Evolutionary conservation across 257 asterid species (phyloP).

Genomic region (Gardenia jasminoides): DNA sequence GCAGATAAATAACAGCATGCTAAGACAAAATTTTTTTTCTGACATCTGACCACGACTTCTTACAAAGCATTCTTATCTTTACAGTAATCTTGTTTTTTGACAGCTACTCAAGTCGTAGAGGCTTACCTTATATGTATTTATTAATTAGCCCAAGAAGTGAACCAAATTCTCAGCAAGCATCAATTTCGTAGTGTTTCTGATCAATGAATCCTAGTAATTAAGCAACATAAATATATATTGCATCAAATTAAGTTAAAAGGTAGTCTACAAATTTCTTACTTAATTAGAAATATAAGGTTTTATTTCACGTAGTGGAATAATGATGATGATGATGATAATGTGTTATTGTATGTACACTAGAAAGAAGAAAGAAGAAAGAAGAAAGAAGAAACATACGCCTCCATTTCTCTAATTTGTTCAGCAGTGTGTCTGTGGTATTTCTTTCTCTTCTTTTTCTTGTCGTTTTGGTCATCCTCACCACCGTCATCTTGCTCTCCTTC

Average conservation of each 20-base stretch:
- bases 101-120: background rate
- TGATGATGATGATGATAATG: background rate
- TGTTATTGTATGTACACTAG: background rate
- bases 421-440: conserved; percentile 81
- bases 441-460: conserved; percentile 63
- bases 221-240: background rate
- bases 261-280: background rate
- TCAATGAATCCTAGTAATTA: background rate
- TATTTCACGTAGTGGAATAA: too few species aligned
- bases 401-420: conserved; percentile 75
- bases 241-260: background rate
- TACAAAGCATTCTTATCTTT: too few species aligned
- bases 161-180: background rate
- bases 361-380: background rate
- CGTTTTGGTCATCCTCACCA: conserved; percentile 29
- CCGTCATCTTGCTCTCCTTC: conserved; percentile 42
- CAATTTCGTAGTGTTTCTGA: background rate
- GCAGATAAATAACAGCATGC: background rate
- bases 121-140: background rate
- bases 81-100: background rate
- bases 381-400: conserved; percentile 48
- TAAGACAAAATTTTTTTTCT: background rate
- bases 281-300: background rate
- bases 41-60: background rate
- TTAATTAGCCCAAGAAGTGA: background rate